Percentiles rank a stretch among this genome's conserved stretches.
phyloP scores from a whole-genome alignment of 139 green algal genomes.

The Eudorina sp. region DNA sequence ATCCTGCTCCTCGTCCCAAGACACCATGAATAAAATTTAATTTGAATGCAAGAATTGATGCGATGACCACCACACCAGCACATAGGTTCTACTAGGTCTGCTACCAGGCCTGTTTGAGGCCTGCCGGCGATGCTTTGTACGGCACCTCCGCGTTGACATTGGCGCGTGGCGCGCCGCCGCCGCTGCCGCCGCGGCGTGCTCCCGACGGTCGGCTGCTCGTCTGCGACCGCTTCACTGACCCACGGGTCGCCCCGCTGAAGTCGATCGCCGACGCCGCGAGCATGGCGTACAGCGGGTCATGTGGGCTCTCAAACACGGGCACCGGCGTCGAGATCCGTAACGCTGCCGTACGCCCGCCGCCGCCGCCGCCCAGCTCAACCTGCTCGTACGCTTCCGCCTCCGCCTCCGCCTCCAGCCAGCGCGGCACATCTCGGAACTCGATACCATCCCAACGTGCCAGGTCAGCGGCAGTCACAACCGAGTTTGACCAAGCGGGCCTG shows the following conservation, averaged over 20 bases:
- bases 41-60: too few relatives aligned
- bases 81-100: too few relatives aligned
- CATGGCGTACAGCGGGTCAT: constrained; percentile 27
- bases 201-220: neutral
- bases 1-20: too few relatives aligned
- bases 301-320: constrained; percentile 39
- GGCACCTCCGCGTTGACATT: constrained; percentile 28
- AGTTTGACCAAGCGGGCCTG: neutral
- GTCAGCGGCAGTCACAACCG: neutral
- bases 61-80: neutral
- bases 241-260: neutral
- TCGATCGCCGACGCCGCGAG: neutral
- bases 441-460: constrained; percentile 41
- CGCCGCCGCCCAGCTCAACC: neutral
- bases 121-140: constrained; percentile 14
- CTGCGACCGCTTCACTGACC: neutral
- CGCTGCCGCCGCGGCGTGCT: neutral
- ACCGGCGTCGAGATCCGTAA: neutral
- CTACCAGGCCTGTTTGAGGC: neutral
- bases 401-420: neutral
- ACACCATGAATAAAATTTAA: too few relatives aligned
- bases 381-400: neutral
- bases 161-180: neutral
- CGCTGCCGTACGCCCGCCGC: neutral
- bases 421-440: constrained; percentile 4